Base-by-base conservation (phyloP, 2,329 filamentous ascomycete species). In the Cladobotryum protrusum region DNA sequence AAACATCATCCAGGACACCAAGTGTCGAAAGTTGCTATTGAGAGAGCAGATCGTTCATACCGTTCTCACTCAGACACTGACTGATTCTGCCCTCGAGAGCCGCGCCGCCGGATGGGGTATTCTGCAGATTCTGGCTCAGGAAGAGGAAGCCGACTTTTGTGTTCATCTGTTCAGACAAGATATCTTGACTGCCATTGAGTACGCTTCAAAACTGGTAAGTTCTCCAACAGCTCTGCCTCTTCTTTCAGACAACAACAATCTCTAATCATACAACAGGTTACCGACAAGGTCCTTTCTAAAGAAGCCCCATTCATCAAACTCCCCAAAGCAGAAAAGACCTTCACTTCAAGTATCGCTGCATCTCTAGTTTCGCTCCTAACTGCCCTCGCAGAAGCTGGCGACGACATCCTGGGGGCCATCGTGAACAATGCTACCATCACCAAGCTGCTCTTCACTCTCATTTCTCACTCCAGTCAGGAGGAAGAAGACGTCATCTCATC, bases 101-200 rank as follows among this genome's bases (percentile, higher is more conserved):
- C 74, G 79, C 43, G 78, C 81, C 40, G 79, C 82, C 17, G 83
- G 81, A n/a, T 87, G 83, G 83, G 77, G 78, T 12, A 83, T 86
- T 55, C 68, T 87, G 47, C 74, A 77, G 55, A 75, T 80, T 39
- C 70, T 87, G 47, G 78, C 77, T 2, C 70, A 78, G 54, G 78
- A 84, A 59, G 83, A 86, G 62, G 82, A 84, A 57, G 70, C 77
- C 12, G 83, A 85, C 59, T 86, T 86, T 52, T 83, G 81, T 54
- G 69, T 86, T 17, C 82, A 86, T 57, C 63, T 87, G 50, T 85
- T 77, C 59, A 71, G 83, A 40, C 69, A 78, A 24, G 82, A 85
- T 61, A 65, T 85, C 13, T 59, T 86, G 52, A 80, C 78, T 24
- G 79, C 82, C 17, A 73, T 85, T 51, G 74, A 79, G 50, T 75